Evolutionary conservation across 495 filamentous ascomycete genomes (phyloP).

Genomic region (Hyaloscypha finlandica): DNA sequence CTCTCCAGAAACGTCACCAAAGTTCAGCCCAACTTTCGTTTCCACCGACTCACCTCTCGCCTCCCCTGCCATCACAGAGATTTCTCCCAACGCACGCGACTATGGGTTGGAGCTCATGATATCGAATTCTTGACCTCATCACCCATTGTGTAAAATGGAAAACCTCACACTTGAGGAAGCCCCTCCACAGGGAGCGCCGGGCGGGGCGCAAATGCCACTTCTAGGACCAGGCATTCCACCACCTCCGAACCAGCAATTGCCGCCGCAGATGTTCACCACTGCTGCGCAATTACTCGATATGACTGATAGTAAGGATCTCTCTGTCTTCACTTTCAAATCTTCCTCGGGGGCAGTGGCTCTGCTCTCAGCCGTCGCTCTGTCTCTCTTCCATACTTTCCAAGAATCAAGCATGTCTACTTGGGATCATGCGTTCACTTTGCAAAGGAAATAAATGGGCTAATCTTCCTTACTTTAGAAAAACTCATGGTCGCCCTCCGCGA

Average conservation of each 20-base stretch:
- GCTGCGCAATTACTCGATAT: conserved; percentile 92
- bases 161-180: conserved; percentile 47
- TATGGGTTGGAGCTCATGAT: conserved; percentile 27
- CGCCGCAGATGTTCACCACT: conserved; percentile 96
- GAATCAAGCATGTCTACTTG: too few relatives aligned
- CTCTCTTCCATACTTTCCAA: too few relatives aligned
- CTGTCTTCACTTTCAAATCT: not conserved
- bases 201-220: conserved; percentile 22
- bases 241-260: conserved; percentile 54
- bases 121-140: conserved; percentile 16
- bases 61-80: not conserved
- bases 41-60: not conserved
- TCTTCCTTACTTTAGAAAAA: conserved; percentile 67
- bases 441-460: not conserved
- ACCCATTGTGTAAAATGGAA: conserved; percentile 44
- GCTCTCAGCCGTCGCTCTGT: not conserved
- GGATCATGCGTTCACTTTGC: not conserved
- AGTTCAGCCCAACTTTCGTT: not conserved
- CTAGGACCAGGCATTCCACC: conserved; percentile 27
- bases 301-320: conserved; percentile 79
- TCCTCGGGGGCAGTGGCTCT: not conserved
- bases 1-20: conserved; percentile 1
- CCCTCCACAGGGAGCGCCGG: conserved; percentile 33
- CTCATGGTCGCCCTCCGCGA: conserved; percentile 87
- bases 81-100: conserved; percentile 20